phyloP scores from a whole-genome alignment of 805 yeast species.

The Metschnikowia similis region DNA sequence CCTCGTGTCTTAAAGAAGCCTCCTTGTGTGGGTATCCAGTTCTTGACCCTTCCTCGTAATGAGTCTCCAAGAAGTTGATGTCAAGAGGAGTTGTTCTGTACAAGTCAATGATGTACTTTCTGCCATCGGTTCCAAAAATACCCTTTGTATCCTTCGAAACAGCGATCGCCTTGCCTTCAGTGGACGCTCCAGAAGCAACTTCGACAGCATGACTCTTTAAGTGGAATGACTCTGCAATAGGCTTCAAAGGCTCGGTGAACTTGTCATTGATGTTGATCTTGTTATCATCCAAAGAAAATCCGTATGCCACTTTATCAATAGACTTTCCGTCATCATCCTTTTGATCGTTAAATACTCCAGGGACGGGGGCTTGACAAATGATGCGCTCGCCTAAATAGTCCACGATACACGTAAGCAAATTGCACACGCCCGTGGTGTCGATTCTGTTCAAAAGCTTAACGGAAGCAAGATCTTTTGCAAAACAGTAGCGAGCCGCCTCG shows the following conservation, averaged over 20 bases:
- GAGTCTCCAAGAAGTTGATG: slow-evolving; percentile 63
- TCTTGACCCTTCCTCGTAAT: slow-evolving; percentile 34
- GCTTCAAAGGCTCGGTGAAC: slow-evolving; percentile 53
- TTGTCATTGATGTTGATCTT: slow-evolving; percentile 46
- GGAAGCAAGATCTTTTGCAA: slow-evolving; percentile 73
- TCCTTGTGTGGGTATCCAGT: slow-evolving; percentile 79
- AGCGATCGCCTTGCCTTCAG: slow-evolving; percentile 43
- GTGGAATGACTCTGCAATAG: slow-evolving; percentile 72
- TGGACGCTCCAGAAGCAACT: slow-evolving; percentile 39
- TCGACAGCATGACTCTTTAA: slow-evolving; percentile 64
- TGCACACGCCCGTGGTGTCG: slow-evolving; percentile 59
- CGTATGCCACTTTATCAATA: slow-evolving; percentile 58
- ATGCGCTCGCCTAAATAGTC: slow-evolving; percentile 88
- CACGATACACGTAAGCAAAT: slow-evolving; percentile 77
- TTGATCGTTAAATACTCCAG: slow-evolving; percentile 66
- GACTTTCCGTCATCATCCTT: slow-evolving; percentile 14
- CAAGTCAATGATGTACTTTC: slow-evolving; percentile 80
- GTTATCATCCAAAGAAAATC: slow-evolving; percentile 59
- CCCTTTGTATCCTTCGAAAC: slow-evolving; percentile 84
- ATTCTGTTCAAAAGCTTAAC: slow-evolving; percentile 64
- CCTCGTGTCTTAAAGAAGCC: slow-evolving; percentile 77
- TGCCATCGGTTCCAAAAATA: slow-evolving; percentile 76
- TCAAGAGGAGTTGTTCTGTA: slow-evolving; percentile 84
- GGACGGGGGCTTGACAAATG: slow-evolving; percentile 92
- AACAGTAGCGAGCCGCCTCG: slow-evolving; percentile 79